phyloP scores from a whole-genome alignment of 2,329 filamentous ascomycete species.

The Rutstroemia sp. region DNA sequence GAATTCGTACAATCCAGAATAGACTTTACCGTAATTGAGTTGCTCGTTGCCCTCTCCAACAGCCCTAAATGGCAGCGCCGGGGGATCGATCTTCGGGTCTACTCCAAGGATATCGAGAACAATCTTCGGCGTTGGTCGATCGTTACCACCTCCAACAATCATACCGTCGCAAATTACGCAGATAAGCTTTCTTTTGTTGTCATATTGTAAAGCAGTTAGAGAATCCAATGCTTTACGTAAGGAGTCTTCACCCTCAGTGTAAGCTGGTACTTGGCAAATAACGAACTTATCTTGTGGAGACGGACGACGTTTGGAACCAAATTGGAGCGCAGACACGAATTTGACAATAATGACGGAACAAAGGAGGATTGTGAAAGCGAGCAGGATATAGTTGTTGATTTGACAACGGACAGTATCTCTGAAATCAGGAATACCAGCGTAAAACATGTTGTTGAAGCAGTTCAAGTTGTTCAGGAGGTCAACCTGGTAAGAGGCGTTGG shows the following conservation, averaged over 20 bases:
- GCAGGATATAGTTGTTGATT: conserved; percentile 83
- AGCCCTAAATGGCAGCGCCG: conserved; percentile 88
- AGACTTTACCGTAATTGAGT: conserved; percentile 97
- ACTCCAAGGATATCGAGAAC: conserved; percentile 96
- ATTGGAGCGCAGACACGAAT: conserved; percentile 87
- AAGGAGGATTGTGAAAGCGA: conserved; percentile 80
- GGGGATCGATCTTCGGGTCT: conserved; percentile 92
- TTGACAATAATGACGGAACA: conserved; percentile 76
- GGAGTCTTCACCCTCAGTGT: conserved; percentile 96
- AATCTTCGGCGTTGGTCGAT: conserved; percentile 94
- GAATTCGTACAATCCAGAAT: conserved; percentile 94
- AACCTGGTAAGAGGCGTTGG: conserved; percentile 43
- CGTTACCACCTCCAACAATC: conserved; percentile 92
- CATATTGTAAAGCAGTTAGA: conserved; percentile 87
- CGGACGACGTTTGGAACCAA: conserved; percentile 84
- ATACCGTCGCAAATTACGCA: conserved; percentile 96
- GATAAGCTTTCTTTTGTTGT: conserved; percentile 97
- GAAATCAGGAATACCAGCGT: conserved; percentile 79
- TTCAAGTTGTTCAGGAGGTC: conserved; percentile 59
- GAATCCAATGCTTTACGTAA: conserved; percentile 90
- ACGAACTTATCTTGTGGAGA: conserved; percentile 96
- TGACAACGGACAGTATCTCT: conserved; percentile 67
- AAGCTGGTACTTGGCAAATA: conserved; percentile 95
- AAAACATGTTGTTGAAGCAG: conserved; percentile 80
- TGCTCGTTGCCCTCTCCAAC: conserved; percentile 84